phyloP scores from a whole-genome alignment of 768 basidiomycete species.

The Mycena pura region DNA sequence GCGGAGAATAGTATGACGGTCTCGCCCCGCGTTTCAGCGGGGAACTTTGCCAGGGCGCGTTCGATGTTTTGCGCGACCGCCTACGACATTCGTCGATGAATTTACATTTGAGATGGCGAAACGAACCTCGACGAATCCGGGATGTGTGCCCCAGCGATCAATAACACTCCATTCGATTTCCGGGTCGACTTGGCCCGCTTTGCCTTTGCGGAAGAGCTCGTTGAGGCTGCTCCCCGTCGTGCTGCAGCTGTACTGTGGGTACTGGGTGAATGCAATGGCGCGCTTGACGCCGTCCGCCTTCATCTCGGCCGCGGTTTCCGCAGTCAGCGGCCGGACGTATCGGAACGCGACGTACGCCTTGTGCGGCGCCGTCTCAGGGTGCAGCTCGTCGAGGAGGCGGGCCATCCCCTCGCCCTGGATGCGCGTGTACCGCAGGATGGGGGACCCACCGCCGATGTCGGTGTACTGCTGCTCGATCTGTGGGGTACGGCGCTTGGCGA shows the following conservation, averaged over 20 bases:
- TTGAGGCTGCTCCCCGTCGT: conserved; percentile 98
- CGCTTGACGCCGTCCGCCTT: conserved; percentile 88
- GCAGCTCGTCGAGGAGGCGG: conserved; percentile 90
- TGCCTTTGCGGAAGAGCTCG: conserved; percentile 78
- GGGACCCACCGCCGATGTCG: conserved; percentile 96
- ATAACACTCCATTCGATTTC: conserved; percentile 95
- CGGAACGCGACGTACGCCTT: conserved; percentile 97
- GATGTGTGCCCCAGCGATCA: conserved; percentile 96
- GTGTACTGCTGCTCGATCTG: conserved; percentile 94
- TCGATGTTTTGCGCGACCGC: conserved; percentile 91
- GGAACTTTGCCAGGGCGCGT: conserved; percentile 79
- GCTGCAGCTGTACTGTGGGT: conserved; percentile 98
- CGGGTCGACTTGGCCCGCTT: conserved; percentile 63
- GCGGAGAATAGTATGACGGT: conserved; percentile 94
- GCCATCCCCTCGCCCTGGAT: conserved; percentile 92
- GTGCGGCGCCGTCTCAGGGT: conserved; percentile 92
- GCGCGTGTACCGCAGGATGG: conserved; percentile 90
- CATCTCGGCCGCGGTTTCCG: conserved; percentile 83
- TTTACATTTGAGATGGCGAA: not conserved
- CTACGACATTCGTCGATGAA: conserved; percentile 46
- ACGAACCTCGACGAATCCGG: conserved; percentile 91
- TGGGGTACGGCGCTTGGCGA: conserved; percentile 89
- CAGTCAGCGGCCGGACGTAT: conserved; percentile 89
- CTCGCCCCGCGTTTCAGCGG: conserved; percentile 70
- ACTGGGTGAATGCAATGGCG: conserved; percentile 96